phyloP scores from a whole-genome alignment of 768 basidiomycete genomes.

The Wakefieldia striispora region DNA sequence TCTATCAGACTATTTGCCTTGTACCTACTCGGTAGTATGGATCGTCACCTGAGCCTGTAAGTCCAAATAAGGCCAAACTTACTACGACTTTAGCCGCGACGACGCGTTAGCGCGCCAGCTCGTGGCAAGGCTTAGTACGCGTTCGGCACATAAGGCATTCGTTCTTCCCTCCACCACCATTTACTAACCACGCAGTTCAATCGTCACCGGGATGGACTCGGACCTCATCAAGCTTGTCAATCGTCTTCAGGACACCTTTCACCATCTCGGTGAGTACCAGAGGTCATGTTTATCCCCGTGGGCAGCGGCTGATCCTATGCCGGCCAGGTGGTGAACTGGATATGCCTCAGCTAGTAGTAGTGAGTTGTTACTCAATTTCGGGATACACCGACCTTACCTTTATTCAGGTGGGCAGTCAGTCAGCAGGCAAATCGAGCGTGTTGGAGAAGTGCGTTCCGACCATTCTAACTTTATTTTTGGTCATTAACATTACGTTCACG shows the following conservation, averaged over 20 bases:
- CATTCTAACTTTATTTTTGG: slow-evolving; percentile 3
- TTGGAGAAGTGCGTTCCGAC: slow-evolving; percentile 78
- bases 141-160: slow-evolving; percentile 7
- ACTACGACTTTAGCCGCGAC: slow-evolving; percentile 22
- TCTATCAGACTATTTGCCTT: slow-evolving; percentile 3
- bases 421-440: slow-evolving; percentile 93
- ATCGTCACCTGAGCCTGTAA: not conserved
- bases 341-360: slow-evolving; percentile 89
- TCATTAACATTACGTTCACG: slow-evolving; percentile 1
- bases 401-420: slow-evolving; percentile 89
- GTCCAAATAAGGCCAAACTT: slow-evolving; percentile 29
- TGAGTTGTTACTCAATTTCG: slow-evolving; percentile 39
- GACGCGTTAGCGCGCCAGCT: slow-evolving; percentile 29
- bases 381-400: not conserved
- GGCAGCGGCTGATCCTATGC: slow-evolving; percentile 10
- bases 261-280: slow-evolving; percentile 68
- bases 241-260: slow-evolving; percentile 91
- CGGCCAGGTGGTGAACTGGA: slow-evolving; percentile 79
- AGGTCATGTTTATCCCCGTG: slow-evolving; percentile 1
- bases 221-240: slow-evolving; percentile 95
- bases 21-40: too few relatives aligned
- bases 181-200: not conserved
- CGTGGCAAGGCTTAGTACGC: slow-evolving; percentile 14
- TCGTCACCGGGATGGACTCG: slow-evolving; percentile 68
- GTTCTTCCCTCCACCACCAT: slow-evolving; percentile 5